Percentiles rank a stretch among this genome's conserved stretches.
Conservation (phyloP, 768 basidiomycete genomes). For the Lentinula edodes region DNA sequence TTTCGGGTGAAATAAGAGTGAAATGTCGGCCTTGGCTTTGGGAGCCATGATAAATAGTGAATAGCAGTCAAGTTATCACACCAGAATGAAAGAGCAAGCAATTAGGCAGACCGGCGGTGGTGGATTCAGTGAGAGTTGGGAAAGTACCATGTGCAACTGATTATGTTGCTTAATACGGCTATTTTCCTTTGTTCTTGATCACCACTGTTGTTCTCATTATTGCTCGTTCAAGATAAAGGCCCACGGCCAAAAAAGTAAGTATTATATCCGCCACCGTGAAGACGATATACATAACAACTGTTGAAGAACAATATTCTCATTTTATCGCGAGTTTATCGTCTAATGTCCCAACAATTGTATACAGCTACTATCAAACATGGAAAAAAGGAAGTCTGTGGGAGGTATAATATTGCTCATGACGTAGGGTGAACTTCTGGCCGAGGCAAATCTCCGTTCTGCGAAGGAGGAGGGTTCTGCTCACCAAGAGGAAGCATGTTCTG, state of each 20-base stretch:
- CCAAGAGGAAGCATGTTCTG: constrained; percentile 50
- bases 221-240: not conserved
- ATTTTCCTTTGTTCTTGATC: constrained; percentile 1
- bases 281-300: not conserved
- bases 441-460: constrained; percentile 40
- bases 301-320: not conserved
- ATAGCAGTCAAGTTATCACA: constrained; percentile 8
- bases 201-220: not conserved
- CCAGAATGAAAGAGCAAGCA: constrained; percentile 11
- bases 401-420: constrained; percentile 18
- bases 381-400: not conserved
- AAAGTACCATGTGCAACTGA: not conserved
- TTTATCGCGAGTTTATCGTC: not conserved
- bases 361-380: constrained; percentile 6
- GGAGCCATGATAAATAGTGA: constrained; percentile 31
- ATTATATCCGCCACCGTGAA: not conserved
- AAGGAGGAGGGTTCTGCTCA: constrained; percentile 24
- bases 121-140: not conserved
- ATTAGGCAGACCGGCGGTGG: not conserved
- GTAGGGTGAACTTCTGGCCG: constrained; percentile 39
- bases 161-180: not conserved
- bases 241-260: not conserved
- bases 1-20: constrained; percentile 65
- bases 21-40: constrained; percentile 26
- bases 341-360: constrained; percentile 8